Conservation (phyloP, 768 basidiomycete species). For the Galerina sulciceps region DNA sequence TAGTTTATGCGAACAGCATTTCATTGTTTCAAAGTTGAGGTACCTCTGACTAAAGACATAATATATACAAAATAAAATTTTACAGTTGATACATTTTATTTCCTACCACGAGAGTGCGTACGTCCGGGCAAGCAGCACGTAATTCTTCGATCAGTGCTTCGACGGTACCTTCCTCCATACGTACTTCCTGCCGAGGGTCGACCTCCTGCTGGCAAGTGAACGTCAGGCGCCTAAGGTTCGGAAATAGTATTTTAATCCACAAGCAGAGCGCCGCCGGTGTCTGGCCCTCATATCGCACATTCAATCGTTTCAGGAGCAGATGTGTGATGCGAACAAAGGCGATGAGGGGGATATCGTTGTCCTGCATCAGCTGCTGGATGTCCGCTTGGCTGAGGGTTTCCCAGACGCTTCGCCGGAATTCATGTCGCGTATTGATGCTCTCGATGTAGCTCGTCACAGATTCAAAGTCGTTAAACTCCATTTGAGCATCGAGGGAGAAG, state of each 20-base stretch:
- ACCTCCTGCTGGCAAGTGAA: slow-evolving; percentile 19
- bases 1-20: too few species aligned
- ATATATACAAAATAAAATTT: neutral
- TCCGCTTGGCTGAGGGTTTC: slow-evolving; percentile 13
- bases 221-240: slow-evolving; percentile 12
- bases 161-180: slow-evolving; percentile 6
- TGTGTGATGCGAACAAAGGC: slow-evolving; percentile 15
- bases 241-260: slow-evolving; percentile 21
- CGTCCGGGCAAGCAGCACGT: slow-evolving; percentile 8
- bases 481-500: slow-evolving; percentile 19
- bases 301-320: slow-evolving; percentile 16
- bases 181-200: slow-evolving; percentile 8
- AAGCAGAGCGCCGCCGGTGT: slow-evolving; percentile 11
- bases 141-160: slow-evolving; percentile 11
- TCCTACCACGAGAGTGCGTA: slow-evolving; percentile 16
- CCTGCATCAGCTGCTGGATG: slow-evolving; percentile 1
- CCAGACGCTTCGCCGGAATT: slow-evolving; percentile 14
- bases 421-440: slow-evolving; percentile 2
- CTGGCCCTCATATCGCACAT: neutral
- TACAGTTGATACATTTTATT: slow-evolving; percentile 2
- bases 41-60: too few species aligned
- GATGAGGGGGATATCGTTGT: slow-evolving; percentile 5
- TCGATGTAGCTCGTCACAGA: slow-evolving; percentile 15
- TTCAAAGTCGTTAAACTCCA: slow-evolving; percentile 22
- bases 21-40: too few species aligned